Percentiles rank a stretch among this genome's conserved stretches.
Conservation (phyloP, 345 rosid genomes). For the Sonneratia alba region DNA sequence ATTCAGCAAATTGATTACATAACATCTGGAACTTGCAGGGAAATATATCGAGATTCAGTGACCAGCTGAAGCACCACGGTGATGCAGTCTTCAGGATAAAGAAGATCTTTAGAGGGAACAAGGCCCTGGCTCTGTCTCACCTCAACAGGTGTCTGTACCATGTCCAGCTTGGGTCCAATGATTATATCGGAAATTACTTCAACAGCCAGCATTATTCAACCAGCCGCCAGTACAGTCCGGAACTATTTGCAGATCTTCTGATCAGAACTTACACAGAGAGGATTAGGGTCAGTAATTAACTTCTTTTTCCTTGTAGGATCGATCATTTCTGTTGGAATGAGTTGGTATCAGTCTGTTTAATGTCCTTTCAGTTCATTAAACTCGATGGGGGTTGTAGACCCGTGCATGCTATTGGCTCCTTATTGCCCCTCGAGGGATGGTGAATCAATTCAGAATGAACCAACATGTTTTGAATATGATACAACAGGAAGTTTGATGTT, state of each 20-base stretch:
- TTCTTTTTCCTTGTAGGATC: neutral
- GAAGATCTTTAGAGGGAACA: neutral
- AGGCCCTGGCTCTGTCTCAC: neutral
- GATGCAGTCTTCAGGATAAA: neutral
- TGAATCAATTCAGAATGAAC: too few species aligned
- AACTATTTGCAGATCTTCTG: slow-evolving; percentile 16
- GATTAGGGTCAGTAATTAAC: slow-evolving; percentile 10
- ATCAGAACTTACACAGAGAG: slow-evolving; percentile 2
- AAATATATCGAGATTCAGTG: neutral
- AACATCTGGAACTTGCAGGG: slow-evolving; percentile 1
- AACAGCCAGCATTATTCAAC: slow-evolving; percentile 1
- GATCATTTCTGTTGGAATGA: too few species aligned
- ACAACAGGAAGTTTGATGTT: too few species aligned
- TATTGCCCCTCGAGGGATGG: too few species aligned
- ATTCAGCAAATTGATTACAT: too few species aligned
- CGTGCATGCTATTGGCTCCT: too few species aligned
- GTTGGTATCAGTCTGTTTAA: too few species aligned
- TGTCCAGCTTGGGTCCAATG: slow-evolving; percentile 20
- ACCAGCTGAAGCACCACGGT: neutral
- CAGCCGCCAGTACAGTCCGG: slow-evolving; percentile 10
- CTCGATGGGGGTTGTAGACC: too few species aligned
- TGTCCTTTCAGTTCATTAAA: too few species aligned
- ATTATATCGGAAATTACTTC: slow-evolving; percentile 32
- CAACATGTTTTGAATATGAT: too few species aligned
- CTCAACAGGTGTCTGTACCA: neutral